Base-by-base conservation (phyloP, 257 asterid species). In the Solanum medicagineum region DNA sequence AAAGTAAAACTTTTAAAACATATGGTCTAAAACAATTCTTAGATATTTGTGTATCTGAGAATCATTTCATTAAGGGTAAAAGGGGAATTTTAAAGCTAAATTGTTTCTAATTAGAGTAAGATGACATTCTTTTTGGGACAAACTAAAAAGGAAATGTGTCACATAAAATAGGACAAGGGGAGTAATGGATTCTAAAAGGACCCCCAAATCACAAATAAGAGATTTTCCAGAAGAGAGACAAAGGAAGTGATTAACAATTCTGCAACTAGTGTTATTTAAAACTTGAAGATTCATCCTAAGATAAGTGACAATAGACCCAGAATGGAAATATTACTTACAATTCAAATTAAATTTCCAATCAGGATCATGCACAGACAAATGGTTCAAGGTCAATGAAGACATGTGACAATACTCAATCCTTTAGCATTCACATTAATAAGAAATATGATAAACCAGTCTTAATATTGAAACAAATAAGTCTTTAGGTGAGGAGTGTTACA, bases 401-500 rank as follows among this genome's bases (percentile, higher is more conserved):
- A 4, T 51, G 74, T 82, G 44, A 82, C 32, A 57, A n/a, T 60
- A 42, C 45, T 54, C 19, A 36, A 45, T 32, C 74, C 17, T 45
- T 65, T 57, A 80, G 80, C 26, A 40, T 45, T 32, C 42, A 3
- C 32, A 49, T 11, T 44, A 45, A 59, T 74, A 87, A 75, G 49
- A 53, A 75, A 81, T 24, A 83, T 16, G 81, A 51, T 8, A 77
- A 54, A 26, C 62, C 17, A 20, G 4, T 56, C 40, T 42, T 20
- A 55, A 62, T 70, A 66, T 51, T 85, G 44, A 56, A 86, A 60
- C 36, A 83, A 87, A 73, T 86, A 59, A 57, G 26, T 45, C 20
- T 84, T 55, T 29, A 81, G 77, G 81, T 83, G 24, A 85, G 85
- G 55, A 85, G 69, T 85, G 88, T 92, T 92, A 93, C 99, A 86